A percentile compares a stretch with the other conserved stretches of the same genome.
phyloP scores from a whole-genome alignment of 2,329 filamentous ascomycete species.

The Arthrobotrys conoides region DNA sequence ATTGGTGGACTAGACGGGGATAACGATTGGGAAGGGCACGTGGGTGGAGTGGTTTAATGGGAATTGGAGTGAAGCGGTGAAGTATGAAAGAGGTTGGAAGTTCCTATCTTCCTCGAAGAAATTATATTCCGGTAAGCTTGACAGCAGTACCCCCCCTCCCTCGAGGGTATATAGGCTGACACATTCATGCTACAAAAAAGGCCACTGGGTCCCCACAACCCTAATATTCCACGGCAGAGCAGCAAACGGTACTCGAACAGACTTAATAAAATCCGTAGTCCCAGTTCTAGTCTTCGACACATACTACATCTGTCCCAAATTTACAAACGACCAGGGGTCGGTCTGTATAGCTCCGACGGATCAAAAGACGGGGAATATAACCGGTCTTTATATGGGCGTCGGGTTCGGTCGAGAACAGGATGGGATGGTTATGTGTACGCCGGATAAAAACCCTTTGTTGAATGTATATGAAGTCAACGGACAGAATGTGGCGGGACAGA shows the following conservation, averaged over 20 bases:
- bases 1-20: slow-evolving; percentile 30
- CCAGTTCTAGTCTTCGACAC: slow-evolving; percentile 48
- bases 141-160: too few species aligned
- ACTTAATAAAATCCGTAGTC: slow-evolving; percentile 28
- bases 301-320: slow-evolving; percentile 41
- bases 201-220: slow-evolving; percentile 51
- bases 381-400: slow-evolving; percentile 50
- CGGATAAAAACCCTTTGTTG: slow-evolving; percentile 55
- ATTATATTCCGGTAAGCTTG: slow-evolving; percentile 40
- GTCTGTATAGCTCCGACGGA: slow-evolving; percentile 26
- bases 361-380: slow-evolving; percentile 11
- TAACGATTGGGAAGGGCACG: slow-evolving; percentile 49
- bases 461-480: slow-evolving; percentile 47
- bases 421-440: slow-evolving; percentile 52
- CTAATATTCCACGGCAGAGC: slow-evolving; percentile 36
- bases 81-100: slow-evolving; percentile 36
- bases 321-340: slow-evolving; percentile 30
- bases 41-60: slow-evolving; percentile 46
- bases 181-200: too few species aligned
- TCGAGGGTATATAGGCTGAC: too few species aligned
- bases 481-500: slow-evolving; percentile 2
- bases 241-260: slow-evolving; percentile 5
- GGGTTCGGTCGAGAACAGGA: slow-evolving; percentile 55
- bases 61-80: slow-evolving; percentile 37
- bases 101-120: slow-evolving; percentile 49